Conservation (phyloP, 495 filamentous ascomycete genomes). For the Talaromyces adpressus region DNA sequence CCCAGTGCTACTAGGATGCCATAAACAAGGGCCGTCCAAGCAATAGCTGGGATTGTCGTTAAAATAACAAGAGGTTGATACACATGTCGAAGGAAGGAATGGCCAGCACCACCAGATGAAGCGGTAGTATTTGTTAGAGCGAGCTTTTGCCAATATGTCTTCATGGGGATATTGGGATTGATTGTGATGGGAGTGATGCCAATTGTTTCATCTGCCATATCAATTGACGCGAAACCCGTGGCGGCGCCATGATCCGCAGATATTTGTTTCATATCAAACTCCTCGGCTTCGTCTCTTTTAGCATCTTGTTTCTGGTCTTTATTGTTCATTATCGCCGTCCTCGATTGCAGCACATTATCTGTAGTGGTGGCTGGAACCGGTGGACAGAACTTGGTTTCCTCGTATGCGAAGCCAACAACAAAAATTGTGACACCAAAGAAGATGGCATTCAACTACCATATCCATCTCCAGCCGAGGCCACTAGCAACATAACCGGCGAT, state of each 20-base stretch:
- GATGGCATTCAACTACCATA: constrained; percentile 37
- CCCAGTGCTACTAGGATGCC: constrained; percentile 27
- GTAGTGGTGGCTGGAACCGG: not conserved
- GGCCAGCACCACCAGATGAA: constrained; percentile 9
- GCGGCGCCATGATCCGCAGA: not conserved
- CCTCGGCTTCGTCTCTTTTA: not conserved
- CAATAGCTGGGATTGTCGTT: constrained; percentile 24
- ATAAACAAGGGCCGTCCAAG: constrained; percentile 27
- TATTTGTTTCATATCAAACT: not conserved
- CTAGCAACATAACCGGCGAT: constrained; percentile 30
- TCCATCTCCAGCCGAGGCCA: constrained; percentile 31
- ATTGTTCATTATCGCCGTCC: not conserved
- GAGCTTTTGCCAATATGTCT: constrained; percentile 14
- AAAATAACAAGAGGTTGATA: constrained; percentile 22
- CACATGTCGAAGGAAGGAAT: constrained; percentile 14
- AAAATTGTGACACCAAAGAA: constrained; percentile 26
- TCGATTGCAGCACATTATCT: not conserved
- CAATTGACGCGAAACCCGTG: not conserved
- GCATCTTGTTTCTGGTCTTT: not conserved
- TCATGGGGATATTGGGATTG: constrained; percentile 13
- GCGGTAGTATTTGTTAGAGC: constrained; percentile 14
- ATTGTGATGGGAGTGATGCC: not conserved
- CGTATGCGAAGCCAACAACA: constrained; percentile 25
- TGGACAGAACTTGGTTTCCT: constrained; percentile 28
- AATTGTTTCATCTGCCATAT: not conserved